These are phyloP conservation scores for Albugo candida DNA, from an alignment of 352 stramenopile genomes.

Conservation along the genomic window DNA sequence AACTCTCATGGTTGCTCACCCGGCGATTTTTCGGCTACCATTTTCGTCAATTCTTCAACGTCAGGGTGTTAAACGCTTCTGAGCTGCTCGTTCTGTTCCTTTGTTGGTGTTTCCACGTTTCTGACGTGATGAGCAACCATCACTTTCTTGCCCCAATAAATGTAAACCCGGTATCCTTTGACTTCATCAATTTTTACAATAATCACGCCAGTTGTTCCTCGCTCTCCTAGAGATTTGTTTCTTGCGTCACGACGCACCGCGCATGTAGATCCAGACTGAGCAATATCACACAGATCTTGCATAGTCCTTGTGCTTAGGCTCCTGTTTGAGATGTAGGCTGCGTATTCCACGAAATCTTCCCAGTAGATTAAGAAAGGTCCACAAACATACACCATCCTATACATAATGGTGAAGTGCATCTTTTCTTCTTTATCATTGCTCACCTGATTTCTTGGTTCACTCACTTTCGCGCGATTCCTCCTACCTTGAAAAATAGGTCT, in stretches of 20 bases:
- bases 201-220: constrained; percentile 1
- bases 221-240: too few species aligned
- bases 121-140: constrained; percentile 5
- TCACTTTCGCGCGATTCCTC: too few species aligned
- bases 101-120: constrained; percentile 5
- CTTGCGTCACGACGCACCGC: too few species aligned
- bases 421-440: background rate
- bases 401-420: background rate
- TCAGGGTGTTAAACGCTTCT: background rate
- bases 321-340: background rate
- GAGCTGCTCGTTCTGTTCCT: constrained; percentile 4
- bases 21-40: too few species aligned
- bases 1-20: too few species aligned
- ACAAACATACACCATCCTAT: background rate
- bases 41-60: too few species aligned
- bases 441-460: background rate
- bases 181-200: constrained; percentile 9
- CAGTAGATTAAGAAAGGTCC: background rate
- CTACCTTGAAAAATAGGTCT: too few species aligned
- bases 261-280: too few species aligned
- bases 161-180: constrained; percentile 8
- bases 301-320: too few species aligned
- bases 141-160: constrained; percentile 2
- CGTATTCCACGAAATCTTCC: background rate
- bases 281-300: too few species aligned